Percentiles rank a stretch among this genome's conserved stretches.
Conservation (phyloP, 1,284 basidiomycete species). For the Ceratobasidium sp. region DNA sequence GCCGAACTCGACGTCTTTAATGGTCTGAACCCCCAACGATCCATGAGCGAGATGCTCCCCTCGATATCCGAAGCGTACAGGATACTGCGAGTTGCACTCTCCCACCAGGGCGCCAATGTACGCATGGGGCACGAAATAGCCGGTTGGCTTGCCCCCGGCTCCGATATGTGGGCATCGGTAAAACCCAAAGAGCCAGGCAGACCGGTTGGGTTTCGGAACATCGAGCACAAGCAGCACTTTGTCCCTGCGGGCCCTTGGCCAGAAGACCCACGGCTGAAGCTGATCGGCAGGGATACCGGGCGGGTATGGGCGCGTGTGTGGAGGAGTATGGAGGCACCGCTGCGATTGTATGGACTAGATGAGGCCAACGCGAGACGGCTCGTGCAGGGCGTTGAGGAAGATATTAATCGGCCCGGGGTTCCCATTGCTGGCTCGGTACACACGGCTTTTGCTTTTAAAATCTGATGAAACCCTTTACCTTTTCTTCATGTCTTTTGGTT, state of each 20-base stretch:
- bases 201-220: constrained; percentile 10
- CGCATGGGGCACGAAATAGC: constrained; percentile 33
- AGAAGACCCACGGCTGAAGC: not conserved
- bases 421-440: not conserved
- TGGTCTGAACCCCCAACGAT: not conserved
- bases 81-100: not conserved
- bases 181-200: not conserved
- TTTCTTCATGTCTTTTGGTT: too few relatives aligned
- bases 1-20: constrained; percentile 24
- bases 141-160: constrained; percentile 13
- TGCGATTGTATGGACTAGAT: constrained; percentile 26
- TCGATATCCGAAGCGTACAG: too few relatives aligned
- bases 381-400: constrained; percentile 4
- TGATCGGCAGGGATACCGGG: not conserved
- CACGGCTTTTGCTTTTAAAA: constrained; percentile 8
- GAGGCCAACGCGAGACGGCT: not conserved
- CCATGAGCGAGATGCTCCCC: not conserved
- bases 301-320: constrained; percentile 22
- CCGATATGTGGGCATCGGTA: constrained; percentile 12
- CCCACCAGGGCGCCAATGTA: constrained; percentile 28
- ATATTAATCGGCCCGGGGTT: too few relatives aligned
- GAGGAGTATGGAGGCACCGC: constrained; percentile 30
- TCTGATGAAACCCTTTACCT: too few relatives aligned
- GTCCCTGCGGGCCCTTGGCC: constrained; percentile 33
- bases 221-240: not conserved